Evolutionary conservation across 2,329 filamentous ascomycete genomes (phyloP).

Genomic region (Metarhizium rileyi): DNA sequence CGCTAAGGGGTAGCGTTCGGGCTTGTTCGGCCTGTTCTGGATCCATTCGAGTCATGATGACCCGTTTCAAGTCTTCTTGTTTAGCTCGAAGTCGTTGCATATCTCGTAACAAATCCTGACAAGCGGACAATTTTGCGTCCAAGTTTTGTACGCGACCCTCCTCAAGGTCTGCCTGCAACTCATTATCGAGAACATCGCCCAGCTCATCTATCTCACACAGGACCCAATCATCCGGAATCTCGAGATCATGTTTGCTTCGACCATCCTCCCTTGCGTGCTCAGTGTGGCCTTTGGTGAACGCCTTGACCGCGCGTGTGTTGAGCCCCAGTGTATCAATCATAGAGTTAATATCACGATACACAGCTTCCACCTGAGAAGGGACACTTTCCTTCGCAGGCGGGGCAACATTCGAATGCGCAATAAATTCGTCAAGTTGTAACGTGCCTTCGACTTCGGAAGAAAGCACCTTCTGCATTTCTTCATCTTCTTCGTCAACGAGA

Average conservation of each 20-base stretch:
- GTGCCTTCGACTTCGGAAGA: conserved; percentile 51
- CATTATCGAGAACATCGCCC: conserved; percentile 49
- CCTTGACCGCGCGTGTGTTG: conserved; percentile 60
- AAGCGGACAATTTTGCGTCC: conserved; percentile 56
- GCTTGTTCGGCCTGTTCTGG: conserved; percentile 55
- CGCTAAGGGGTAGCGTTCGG: conserved; percentile 64
- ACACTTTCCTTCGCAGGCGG: conserved; percentile 46
- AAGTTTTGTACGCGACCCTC: conserved; percentile 59
- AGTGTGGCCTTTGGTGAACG: conserved; percentile 59
- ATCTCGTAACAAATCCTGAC: conserved; percentile 60
- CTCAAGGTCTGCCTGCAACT: conserved; percentile 56
- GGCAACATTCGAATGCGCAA: conserved; percentile 48
- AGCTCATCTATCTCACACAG: conserved; percentile 68
- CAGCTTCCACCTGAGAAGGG: conserved; percentile 52
- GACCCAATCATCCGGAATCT: conserved; percentile 58
- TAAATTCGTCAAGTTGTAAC: conserved; percentile 55
- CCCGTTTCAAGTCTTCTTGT: conserved; percentile 67
- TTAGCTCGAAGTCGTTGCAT: conserved; percentile 63
- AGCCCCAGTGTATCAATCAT: conserved; percentile 92
- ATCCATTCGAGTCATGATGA: conserved; percentile 61
- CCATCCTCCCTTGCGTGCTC: conserved; percentile 41
- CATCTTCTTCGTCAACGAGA: conserved; percentile 60
- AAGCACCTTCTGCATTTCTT: conserved; percentile 54
- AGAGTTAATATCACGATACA: conserved; percentile 75
- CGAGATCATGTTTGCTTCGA: conserved; percentile 58